Conservation (phyloP, 495 filamentous ascomycete genomes). For the Letharia lupina region DNA sequence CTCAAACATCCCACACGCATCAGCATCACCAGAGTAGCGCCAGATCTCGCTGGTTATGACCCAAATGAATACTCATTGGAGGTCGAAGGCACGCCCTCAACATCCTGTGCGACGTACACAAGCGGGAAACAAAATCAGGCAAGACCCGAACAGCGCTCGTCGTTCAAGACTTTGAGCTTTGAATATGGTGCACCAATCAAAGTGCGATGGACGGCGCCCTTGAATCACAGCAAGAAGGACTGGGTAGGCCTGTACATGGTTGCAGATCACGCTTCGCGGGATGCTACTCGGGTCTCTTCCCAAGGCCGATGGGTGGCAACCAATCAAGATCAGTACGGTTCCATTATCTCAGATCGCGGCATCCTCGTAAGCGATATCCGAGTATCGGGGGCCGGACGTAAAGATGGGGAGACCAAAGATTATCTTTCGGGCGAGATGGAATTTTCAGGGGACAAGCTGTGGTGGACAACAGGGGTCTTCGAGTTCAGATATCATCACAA, state of each 20-base stretch:
- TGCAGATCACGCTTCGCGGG: constrained; percentile 80
- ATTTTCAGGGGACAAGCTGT: constrained; percentile 88
- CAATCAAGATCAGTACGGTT: constrained; percentile 67
- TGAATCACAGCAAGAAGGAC: constrained; percentile 85
- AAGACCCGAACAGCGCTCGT: constrained; percentile 42
- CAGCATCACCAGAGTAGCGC: constrained; percentile 71
- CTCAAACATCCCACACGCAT: constrained; percentile 89
- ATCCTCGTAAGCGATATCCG: constrained; percentile 60
- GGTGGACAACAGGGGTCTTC: constrained; percentile 92
- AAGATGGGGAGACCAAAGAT: constrained; percentile 43
- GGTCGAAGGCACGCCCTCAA: constrained; percentile 56
- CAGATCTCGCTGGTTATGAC: constrained; percentile 77
- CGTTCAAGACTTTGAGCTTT: constrained; percentile 65
- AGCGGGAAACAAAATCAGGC: constrained; percentile 46
- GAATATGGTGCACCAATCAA: constrained; percentile 88
- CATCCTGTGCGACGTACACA: constrained; percentile 40
- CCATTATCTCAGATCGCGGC: constrained; percentile 64
- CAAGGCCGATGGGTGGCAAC: constrained; percentile 87
- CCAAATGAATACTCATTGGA: constrained; percentile 71
- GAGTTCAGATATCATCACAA: constrained; percentile 97
- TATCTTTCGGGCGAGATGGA: constrained; percentile 68
- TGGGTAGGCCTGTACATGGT: constrained; percentile 96
- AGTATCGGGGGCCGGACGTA: constrained; percentile 36
- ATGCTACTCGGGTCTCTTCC: constrained; percentile 72
- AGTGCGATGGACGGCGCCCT: constrained; percentile 85